These are phyloP conservation scores for Aechmea fasciata DNA, from an alignment of 176 grass and related monocot species.

Conservation along the genomic window DNA sequence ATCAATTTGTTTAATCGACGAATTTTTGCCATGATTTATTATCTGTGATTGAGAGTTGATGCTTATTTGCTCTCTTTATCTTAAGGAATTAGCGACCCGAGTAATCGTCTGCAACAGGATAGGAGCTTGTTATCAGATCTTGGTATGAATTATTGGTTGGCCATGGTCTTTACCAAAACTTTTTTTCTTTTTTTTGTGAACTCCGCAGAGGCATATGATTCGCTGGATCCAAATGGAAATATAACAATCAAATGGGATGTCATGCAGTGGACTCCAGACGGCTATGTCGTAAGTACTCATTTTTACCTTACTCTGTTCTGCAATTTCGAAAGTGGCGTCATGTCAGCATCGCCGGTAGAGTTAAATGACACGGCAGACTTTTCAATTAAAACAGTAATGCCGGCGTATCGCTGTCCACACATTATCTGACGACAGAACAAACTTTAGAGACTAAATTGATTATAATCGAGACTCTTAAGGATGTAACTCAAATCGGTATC, in stretches of 20 bases:
- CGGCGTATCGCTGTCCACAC: no score
- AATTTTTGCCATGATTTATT: not conserved
- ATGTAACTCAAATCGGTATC: no score
- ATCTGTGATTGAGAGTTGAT: no score
- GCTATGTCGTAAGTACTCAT: conserved; percentile 61
- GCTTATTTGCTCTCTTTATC: no score
- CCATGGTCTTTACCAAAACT: not conserved
- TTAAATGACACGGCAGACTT: no score
- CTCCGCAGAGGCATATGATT: conserved; percentile 58
- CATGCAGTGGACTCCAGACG: conserved; percentile 72
- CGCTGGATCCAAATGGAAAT: conserved; percentile 67
- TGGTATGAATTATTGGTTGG: not conserved
- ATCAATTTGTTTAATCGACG: not conserved
- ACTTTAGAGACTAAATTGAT: no score
- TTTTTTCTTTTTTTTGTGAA: conserved; percentile 14
- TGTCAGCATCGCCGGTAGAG: not conserved
- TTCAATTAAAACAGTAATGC: no score
- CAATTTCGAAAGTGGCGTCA: not conserved
- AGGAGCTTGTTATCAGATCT: not conserved
- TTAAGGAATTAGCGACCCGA: not conserved
- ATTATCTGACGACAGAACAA: no score
- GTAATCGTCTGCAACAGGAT: not conserved
- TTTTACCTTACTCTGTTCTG: not conserved
- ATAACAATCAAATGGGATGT: conserved; percentile 86
- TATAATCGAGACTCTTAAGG: no score